A percentile compares a stretch with the other conserved stretches of the same genome.
These are phyloP conservation scores for Epithele typhae DNA, from an alignment of 768 basidiomycete genomes.

Conservation along the genomic window DNA sequence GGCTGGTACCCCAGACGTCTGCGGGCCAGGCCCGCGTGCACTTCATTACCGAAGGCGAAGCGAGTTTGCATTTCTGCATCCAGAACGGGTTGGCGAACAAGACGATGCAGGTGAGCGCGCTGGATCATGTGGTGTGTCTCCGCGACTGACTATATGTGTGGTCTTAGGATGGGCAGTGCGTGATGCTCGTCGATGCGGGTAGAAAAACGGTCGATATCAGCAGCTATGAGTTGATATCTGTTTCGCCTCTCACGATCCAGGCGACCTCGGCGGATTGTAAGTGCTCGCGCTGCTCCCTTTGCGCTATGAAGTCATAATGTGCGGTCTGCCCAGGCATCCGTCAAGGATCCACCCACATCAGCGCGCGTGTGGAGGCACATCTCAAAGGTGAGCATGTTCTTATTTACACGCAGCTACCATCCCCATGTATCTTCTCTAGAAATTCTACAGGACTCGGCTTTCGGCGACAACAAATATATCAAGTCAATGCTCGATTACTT, in stretches of 20 bases:
- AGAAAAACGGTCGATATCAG: constrained; percentile 42
- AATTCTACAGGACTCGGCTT: too few species aligned
- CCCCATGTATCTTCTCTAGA: constrained; percentile 28
- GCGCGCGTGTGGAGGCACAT: constrained; percentile 28
- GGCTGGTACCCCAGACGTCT: constrained; percentile 40
- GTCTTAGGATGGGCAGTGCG: constrained; percentile 26
- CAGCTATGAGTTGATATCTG: constrained; percentile 24
- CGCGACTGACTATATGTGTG: too few species aligned
- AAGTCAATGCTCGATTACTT: constrained; percentile 34
- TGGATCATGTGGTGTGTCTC: constrained; percentile 28
- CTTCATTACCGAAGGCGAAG: constrained; percentile 62
- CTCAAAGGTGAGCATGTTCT: constrained; percentile 24
- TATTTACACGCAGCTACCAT: constrained; percentile 21
- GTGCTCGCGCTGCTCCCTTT: not conserved
- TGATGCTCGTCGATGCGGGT: constrained; percentile 52
- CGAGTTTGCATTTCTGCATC: constrained; percentile 55
- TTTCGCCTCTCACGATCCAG: constrained; percentile 23
- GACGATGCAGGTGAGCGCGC: constrained; percentile 34
- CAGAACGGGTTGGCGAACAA: constrained; percentile 42
- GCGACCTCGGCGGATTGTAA: constrained; percentile 35
- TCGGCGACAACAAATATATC: too few species aligned
- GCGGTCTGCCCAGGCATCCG: constrained; percentile 38
- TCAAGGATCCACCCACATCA: constrained; percentile 38
- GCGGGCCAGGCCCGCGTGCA: constrained; percentile 40
- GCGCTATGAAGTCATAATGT: not conserved